Evolutionary conservation across 2,329 filamentous ascomycete species (phyloP).

Genomic region (Zymoseptoria crescenta): DNA sequence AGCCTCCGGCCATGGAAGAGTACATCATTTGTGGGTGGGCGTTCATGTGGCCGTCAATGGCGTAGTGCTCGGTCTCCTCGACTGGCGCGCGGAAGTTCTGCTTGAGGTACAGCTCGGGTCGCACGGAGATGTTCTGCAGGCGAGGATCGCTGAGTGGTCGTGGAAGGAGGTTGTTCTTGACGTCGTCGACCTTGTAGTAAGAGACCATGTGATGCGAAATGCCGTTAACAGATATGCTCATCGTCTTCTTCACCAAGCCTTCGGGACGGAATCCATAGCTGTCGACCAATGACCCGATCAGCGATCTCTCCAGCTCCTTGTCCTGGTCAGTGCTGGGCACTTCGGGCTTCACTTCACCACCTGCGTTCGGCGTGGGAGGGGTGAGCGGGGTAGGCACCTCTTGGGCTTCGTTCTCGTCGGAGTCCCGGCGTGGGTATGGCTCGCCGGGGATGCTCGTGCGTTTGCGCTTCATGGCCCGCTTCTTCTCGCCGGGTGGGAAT

Average conservation of each 20-base stretch:
- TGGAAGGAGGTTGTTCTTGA: conserved; percentile 52
- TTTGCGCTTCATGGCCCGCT: conserved; percentile 67
- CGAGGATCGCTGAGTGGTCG: conserved; percentile 51
- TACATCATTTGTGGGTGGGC: conserved; percentile 31
- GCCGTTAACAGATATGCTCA: conserved; percentile 67
- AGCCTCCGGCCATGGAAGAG: conserved; percentile 21
- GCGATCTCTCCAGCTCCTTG: conserved; percentile 47
- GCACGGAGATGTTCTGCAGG: conserved; percentile 27
- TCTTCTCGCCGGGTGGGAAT: conserved; percentile 77
- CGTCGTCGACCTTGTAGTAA: conserved; percentile 78
- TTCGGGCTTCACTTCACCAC: conserved; percentile 23
- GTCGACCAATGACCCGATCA: conserved; percentile 80
- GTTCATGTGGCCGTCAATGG: conserved; percentile 28
- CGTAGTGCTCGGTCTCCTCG: conserved; percentile 32
- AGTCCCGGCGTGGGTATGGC: conserved; percentile 39
- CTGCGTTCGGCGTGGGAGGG: conserved; percentile 25
- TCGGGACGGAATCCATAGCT: conserved; percentile 78
- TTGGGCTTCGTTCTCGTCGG: conserved; percentile 25
- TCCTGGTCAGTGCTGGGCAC: conserved; percentile 28
- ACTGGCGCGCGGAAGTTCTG: conserved; percentile 34
- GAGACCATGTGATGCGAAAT: conserved; percentile 79
- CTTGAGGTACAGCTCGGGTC: conserved; percentile 32
- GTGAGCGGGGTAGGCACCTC: conserved; percentile 27
- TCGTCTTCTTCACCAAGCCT: conserved; percentile 86
- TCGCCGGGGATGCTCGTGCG: conserved; percentile 46